Conservation (phyloP, 345 rosid species). For the Bruguiera sexangula region DNA sequence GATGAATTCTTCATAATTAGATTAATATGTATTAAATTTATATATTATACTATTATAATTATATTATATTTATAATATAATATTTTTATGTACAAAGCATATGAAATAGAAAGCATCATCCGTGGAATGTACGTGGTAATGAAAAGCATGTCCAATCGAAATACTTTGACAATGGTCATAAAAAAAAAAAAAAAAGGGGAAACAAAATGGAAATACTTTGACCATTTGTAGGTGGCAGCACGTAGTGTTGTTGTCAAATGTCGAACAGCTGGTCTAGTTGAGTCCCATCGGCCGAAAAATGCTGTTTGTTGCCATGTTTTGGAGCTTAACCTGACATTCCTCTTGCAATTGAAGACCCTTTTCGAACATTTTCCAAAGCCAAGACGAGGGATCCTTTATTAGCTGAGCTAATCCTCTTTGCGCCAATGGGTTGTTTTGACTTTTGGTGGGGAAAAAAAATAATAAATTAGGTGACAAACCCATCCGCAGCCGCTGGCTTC, state of each 20-base stretch:
- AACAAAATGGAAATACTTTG: no score
- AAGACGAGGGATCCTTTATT: neutral
- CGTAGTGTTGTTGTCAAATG: neutral
- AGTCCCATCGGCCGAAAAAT: neutral
- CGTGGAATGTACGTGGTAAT: neutral
- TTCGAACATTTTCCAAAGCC: neutral
- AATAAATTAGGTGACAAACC: neutral
- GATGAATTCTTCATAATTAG: no score
- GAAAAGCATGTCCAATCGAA: neutral
- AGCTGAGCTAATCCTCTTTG: slow-evolving; percentile 17
- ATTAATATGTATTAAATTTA: no score
- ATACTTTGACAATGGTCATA: neutral
- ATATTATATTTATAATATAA: no score
- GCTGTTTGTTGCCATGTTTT: neutral
- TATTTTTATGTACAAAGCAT: no score
- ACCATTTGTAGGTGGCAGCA: neutral
- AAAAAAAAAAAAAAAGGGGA: no score
- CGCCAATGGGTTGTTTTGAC: neutral
- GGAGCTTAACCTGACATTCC: slow-evolving; percentile 12
- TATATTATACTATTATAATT: no score
- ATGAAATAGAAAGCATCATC: no score
- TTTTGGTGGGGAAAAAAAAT: neutral
- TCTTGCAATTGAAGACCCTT: neutral
- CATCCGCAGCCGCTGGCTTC: neutral
- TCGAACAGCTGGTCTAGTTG: neutral